Evolutionary conservation across 176 grass and related monocot genomes (phyloP), one percentile per base, ranked within the genome.

Genomic region (Zizania latifolia): DNA sequence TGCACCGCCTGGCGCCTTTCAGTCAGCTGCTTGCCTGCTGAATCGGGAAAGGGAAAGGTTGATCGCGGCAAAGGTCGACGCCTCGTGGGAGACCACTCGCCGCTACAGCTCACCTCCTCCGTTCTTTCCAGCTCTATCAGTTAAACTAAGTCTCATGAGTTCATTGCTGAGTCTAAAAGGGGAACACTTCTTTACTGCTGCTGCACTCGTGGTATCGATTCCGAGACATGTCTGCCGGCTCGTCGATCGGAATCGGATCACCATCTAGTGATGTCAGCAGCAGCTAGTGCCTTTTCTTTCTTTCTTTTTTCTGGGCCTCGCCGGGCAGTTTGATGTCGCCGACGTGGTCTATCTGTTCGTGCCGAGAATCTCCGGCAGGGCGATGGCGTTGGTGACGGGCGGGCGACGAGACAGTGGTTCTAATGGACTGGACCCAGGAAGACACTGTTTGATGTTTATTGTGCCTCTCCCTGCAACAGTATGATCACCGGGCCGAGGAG

Each of bases 151-250:
- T 62, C 41, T n/a, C n/a, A n/a, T n/a, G n/a, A n/a, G n/a, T n/a
- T 68, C n/a, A 10, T n/a, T n/a, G n/a, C n/a, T n/a, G n/a, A n/a
- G n/a, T n/a, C n/a, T n/a, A n/a, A n/a, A n/a, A n/a, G n/a, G n/a
- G n/a, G n/a, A n/a, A n/a, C n/a, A n/a, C n/a, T n/a, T n/a, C n/a
- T n/a, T 54, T 13, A 12, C 41, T 16, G 36, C 45, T 10, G 5
- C 39, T 15, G 14, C 83, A 81, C 84, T 75, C 84, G 68, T 61
- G 62, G 83, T 74, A 86, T 86, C 70, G 32, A 80, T 86, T 81
- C 70, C 50, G 9, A 72, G 58, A 41, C 28, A 21, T 56, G 1
- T 80, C 58, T 34, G 58, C 43, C 41, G 40, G 64, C 32, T 77
- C 34, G 57, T 78, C 65, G n/a, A n/a, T n/a, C n/a, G n/a, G 64